Base-by-base conservation (phyloP, 768 basidiomycete species). In the Trametes maxima region DNA sequence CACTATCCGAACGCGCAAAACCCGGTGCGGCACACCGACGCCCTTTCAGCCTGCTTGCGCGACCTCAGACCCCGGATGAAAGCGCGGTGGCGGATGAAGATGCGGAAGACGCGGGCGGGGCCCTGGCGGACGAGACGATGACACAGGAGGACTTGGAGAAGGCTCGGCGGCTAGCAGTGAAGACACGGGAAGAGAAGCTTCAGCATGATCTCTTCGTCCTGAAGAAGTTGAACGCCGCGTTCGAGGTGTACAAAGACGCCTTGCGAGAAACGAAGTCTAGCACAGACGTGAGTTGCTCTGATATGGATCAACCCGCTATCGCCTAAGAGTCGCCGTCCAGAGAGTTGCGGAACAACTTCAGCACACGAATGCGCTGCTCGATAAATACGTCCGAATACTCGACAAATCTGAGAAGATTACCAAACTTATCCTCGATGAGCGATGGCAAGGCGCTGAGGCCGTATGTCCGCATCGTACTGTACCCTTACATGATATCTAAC, bases 151-250 rank as follows among this genome's bases (percentile, higher is more conserved):
- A 71, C 36, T 48, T 62, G 22, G 63, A 65, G 67, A 62, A 65
- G 64, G 68, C 70, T 22, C 65, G 48, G 45, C 71, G 66, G 16
- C 59, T 69, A 2, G 71, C 70, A 3, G 71, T 74, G 39, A 78
- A 74, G 62, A 67, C 77, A 50, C 78, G 85, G 46, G 89, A 92
- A 68, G 91, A 92, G 59, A 90, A 87, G 70, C 75, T 93, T 36
- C 86, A 87, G 64, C 84, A 82, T 66, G 91, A 93, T 73, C 69
- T 90, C 13, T 85, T 88, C 69, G 79, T 90, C 59, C 76, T 93
- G 65, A 85, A 78, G 70, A 90, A 90, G 70, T 72, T 93, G 17
- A 93, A 93, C 67, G 73, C 84, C 13, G 80, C 88, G 5, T 88
- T 93, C 63, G 81, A 86, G 14, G 67, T 79, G 47, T 88, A 89